Base-by-base conservation (phyloP, 2,329 filamentous ascomycete genomes). In the Bimuria novae-zelandiae region DNA sequence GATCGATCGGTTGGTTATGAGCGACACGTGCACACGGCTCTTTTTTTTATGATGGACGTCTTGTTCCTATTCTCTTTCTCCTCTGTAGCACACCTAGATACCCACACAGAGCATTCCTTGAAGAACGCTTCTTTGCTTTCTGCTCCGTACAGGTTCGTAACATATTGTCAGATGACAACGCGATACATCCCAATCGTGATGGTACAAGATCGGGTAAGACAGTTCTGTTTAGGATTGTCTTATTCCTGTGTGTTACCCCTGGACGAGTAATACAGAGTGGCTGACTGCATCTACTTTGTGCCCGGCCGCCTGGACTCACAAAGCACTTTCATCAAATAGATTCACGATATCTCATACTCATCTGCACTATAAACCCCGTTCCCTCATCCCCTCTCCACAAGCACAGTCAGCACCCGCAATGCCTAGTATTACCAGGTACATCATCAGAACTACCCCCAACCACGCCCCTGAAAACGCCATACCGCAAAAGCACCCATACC, bases 31-130 rank as follows among this genome's bases (percentile, higher is more conserved):
- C 7, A 21, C 23, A 42, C 40, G 27, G 40, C 16, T 19, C 35
- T 17, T 7, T 17, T 21, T 16, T 16, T 6, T 30, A 17, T 32
- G 3, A 10, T 27, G 25, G 25, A 10, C 5, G 25, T 37, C 5
- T 37, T 12, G 12, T 7, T 19, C 17, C 17, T 25, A 21, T 32
- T 30, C 16, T 40, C 12, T 16, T 29, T n/a, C 21, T 12, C 23
- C 32, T 40, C 27, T 36, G 23, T 22, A 49, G 35, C 23, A 49
- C 44, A 27, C 16, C 27, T 49, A 49, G 35, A 49, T 49, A 49
- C 45, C 45, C 45, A 23, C 41, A 49, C 19, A 14, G n/a, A 40
- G 25, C 12, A 40, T n/a, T n/a, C n/a, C n/a, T n/a, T n/a, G n/a
- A n/a, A n/a, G n/a, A n/a, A n/a, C n/a, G n/a, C n/a, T n/a, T n/a